Evolutionary conservation across 345 rosid species (phyloP).

Genomic region (Lepidium aucheri): DNA sequence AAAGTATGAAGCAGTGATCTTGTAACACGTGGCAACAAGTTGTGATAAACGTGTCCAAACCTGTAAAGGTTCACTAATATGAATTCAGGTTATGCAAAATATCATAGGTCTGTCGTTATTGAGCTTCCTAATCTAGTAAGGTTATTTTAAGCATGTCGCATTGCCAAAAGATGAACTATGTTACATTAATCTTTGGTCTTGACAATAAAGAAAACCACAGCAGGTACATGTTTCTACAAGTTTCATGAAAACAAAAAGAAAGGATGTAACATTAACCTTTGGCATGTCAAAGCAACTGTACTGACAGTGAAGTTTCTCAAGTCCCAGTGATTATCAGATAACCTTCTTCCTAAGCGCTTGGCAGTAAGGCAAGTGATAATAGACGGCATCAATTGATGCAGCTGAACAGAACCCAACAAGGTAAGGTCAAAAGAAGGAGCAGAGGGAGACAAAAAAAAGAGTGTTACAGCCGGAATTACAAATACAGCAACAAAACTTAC

Average conservation of each 20-base stretch:
- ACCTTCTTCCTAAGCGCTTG: constrained; percentile 54
- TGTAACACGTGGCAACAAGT: constrained; percentile 64
- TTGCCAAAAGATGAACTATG: neutral
- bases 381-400: constrained; percentile 81
- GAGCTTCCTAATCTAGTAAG: neutral
- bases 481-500: constrained; percentile 38
- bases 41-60: constrained; percentile 83
- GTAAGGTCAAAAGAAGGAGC: neutral
- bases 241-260: neutral
- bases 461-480: neutral
- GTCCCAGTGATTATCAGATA: constrained; percentile 75
- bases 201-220: neutral
- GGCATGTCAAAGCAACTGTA: constrained; percentile 62
- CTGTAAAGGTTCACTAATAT: constrained; percentile 34
- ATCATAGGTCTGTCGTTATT: neutral
- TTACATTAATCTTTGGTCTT: neutral
- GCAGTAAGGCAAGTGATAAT: constrained; percentile 70
- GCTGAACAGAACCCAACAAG: constrained; percentile 33
- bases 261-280: constrained; percentile 36
- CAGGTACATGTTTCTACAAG: neutral
- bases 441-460: neutral
- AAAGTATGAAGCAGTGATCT: constrained; percentile 84
- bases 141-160: neutral
- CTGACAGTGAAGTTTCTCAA: constrained; percentile 65
- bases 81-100: neutral